Base-by-base conservation (phyloP, 805 yeast genomes). In the Blastobotrys mokoenaii region DNA sequence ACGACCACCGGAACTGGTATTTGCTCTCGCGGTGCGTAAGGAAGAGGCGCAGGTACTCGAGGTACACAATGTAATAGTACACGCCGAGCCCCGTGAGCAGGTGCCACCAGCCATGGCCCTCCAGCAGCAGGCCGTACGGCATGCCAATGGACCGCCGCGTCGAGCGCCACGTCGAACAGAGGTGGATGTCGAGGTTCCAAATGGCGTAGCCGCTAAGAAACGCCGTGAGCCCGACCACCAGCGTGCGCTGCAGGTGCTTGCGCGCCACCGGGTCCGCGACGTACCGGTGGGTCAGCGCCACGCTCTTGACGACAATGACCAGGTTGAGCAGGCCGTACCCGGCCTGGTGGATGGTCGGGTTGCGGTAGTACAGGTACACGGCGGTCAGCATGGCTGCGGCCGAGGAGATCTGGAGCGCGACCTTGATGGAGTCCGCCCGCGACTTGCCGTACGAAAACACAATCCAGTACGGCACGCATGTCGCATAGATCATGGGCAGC, bases 71-170 rank as follows among this genome's bases (percentile, higher is more conserved):
- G 65, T 86, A 89, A 60, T 73, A 82, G 63, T 90, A 90, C 9
- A 90, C 93, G 1, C 97, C 96, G 16, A 79, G 68, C 0, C 95
- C 95, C 35, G 67, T 64, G 40, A 62, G 51, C 37, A 64, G 67
- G 60, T 90, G 97, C 97, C 97, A 90, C 97, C 97, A 90, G 18
- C 95, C 96, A 58, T 90, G 97, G 25, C 95, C 83, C 63, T 90
- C 97, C 31, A 90, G 69, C 2, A 90, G 52, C 49, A 87, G 74
- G 1, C 97, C 97, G 44, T 82, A 74, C 1, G 97, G 97, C 67
- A 83, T 73, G 2, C 97, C 95, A 11, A 79, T 62, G 3, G 66
- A 53, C 48, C 93, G 74, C 62, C 96, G 74, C 12, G 76, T 57
- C 5, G 63, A 48, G 34, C 79, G 72, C 63, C 85, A 80, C 18